Base-by-base conservation (phyloP, 495 filamentous ascomycete species). In the Patellaria atrata region DNA sequence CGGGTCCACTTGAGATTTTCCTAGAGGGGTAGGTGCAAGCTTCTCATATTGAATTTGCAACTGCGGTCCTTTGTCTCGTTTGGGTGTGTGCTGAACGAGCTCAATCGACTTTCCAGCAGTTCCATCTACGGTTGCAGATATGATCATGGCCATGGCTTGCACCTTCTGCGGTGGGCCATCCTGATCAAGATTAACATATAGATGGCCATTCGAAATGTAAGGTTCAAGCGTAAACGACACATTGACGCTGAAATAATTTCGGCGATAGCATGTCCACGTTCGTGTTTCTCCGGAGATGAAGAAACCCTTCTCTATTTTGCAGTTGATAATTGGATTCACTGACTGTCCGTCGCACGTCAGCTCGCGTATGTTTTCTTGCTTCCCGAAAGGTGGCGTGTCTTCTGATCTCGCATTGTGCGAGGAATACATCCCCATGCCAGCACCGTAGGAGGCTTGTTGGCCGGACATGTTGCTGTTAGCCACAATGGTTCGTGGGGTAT, bases 251-350 rank as follows among this genome's bases (percentile, higher is more conserved):
- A 96, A 92, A 56, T 96, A 96, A 56, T 96, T 96, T 24, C 87
- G 68, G 31, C 87, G 67, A 51, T 96, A 96, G 58, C 87, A 96
- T 0, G 87, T 96, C 87, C 87, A 96, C 40, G 89, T 82, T 10
- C 71, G 65, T n/a, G n/a, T n/a, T n/a, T n/a, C n/a, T n/a, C n/a
- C n/a, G 25, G 79, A 77, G 27, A 76, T 64, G 54, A 94, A 94
- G 61, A 93, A 92, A 1, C 86, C 86, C 50, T 93, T 91, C 50
- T 91, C 84, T 37, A 94, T 86, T 45, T 79, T 77, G 4, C 82
- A 83, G 33, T 77, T 66, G 42, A 96, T 82, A 17, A 84, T 79
- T 4, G 80, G 70, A 38, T 71, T 76, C 35, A 93, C 67, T 8
- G 48, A 42, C 4, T 61, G 57, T 4, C 72, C 68, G 33, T 79